phyloP scores from a whole-genome alignment of 2,329 filamentous ascomycete species.

The Chaetomiaceae sp. region DNA sequence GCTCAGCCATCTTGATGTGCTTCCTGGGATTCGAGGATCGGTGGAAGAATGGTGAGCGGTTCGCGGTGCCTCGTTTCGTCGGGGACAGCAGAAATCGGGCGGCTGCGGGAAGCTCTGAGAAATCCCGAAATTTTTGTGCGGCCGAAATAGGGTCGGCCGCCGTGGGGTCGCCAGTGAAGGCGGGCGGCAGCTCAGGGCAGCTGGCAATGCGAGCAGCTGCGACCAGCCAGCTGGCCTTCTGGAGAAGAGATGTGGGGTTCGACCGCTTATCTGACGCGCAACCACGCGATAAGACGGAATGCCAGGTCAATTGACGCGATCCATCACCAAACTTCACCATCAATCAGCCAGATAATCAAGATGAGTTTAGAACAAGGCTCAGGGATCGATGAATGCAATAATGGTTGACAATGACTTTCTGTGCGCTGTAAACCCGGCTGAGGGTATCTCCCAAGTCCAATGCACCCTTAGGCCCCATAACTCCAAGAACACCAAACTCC shows the following conservation, averaged over 20 bases:
- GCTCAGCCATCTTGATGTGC: constrained; percentile 68
- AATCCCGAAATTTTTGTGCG: constrained; percentile 48
- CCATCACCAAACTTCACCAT: too few relatives aligned
- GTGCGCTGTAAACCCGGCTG: neutral
- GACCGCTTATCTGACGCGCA: too few relatives aligned
- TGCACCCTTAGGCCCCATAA: neutral
- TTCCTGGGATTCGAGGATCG: constrained; percentile 37
- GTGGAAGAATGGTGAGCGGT: constrained; percentile 33
- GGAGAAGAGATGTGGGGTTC: too few relatives aligned
- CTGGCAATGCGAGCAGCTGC: constrained; percentile 6
- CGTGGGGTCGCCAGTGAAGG: constrained; percentile 27
- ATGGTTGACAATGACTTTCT: too few relatives aligned
- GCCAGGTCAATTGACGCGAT: too few relatives aligned
- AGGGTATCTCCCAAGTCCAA: neutral
- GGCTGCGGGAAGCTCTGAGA: constrained; percentile 27
- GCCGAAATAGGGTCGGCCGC: constrained; percentile 46
- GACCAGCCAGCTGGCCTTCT: neutral
- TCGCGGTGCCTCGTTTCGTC: constrained; percentile 23
- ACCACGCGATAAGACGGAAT: too few relatives aligned
- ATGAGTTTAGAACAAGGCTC: too few relatives aligned
- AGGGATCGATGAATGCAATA: too few relatives aligned
- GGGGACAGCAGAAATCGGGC: constrained; percentile 28
- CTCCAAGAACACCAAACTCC: too few relatives aligned
- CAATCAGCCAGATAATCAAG: too few relatives aligned
- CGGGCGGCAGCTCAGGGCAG: constrained; percentile 11